These are phyloP conservation scores for Penicillium sp. DNA, from an alignment of 2,329 filamentous ascomycete species.

Conservation along the genomic window DNA sequence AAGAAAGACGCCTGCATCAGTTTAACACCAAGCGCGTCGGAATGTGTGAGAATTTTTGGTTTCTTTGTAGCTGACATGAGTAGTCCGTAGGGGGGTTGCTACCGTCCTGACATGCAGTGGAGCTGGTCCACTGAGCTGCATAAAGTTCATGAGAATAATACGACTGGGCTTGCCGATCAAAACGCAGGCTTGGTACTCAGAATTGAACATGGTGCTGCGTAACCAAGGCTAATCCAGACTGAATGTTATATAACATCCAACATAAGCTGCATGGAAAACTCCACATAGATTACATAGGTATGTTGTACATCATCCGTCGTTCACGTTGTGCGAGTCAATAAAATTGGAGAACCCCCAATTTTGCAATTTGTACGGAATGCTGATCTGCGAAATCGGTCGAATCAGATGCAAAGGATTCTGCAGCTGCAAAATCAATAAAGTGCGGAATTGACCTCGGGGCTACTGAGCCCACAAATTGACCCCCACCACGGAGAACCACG, in stretches of 20 bases:
- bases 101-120: background rate
- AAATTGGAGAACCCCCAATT: background rate
- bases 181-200: no score
- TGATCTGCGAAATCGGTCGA: background rate
- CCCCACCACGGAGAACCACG: background rate
- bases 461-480: background rate
- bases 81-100: background rate
- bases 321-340: background rate
- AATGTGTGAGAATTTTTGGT: background rate
- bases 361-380: background rate
- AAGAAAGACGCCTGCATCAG: slow-evolving; percentile 2
- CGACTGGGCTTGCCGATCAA: slow-evolving; percentile 2
- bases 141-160: background rate
- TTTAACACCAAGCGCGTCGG: background rate
- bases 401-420: background rate
- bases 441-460: background rate
- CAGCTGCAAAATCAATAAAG: background rate
- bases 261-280: no score
- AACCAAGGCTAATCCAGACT: background rate
- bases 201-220: no score
- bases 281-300: no score
- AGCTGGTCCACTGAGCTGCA: slow-evolving; percentile 2
- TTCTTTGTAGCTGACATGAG: background rate
- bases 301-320: background rate
- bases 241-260: no score